phyloP scores from a whole-genome alignment of 2,329 filamentous ascomycete species.

The Cladosporium austrohemisphaericum region DNA sequence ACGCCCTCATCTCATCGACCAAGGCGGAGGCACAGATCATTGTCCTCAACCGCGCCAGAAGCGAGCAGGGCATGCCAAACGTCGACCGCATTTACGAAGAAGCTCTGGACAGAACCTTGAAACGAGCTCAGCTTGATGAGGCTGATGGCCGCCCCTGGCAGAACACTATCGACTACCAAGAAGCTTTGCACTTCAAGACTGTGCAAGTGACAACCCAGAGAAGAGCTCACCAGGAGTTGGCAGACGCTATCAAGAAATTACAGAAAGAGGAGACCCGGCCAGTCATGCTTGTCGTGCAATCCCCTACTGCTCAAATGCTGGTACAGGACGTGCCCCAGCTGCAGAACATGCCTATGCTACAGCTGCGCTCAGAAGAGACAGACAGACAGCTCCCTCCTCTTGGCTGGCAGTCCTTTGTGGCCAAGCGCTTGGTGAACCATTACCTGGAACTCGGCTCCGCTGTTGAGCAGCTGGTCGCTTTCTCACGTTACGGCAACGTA shows the following conservation, averaged over 20 bases:
- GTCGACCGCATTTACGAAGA: conserved; percentile 84
- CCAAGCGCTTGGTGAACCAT: conserved; percentile 78
- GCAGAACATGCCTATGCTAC: conserved; percentile 77
- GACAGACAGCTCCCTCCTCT: conserved; percentile 87
- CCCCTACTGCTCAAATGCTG: conserved; percentile 74
- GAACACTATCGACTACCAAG: conserved; percentile 80
- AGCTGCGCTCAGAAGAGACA: conserved; percentile 73
- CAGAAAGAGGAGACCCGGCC: conserved; percentile 78
- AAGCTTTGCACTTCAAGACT: conserved; percentile 78
- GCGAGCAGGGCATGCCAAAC: conserved; percentile 83
- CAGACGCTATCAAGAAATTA: conserved; percentile 85
- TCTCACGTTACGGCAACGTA: conserved; percentile 88
- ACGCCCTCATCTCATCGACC: conserved; percentile 84
- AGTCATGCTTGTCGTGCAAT: conserved; percentile 83
- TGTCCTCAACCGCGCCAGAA: conserved; percentile 77
- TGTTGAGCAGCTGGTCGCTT: conserved; percentile 80
- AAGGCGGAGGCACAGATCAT: conserved; percentile 78
- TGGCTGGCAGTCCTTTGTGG: conserved; percentile 88
- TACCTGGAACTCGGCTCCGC: conserved; percentile 92
- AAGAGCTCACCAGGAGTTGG: conserved; percentile 83
- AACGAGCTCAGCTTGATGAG: conserved; percentile 56
- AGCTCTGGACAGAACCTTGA: conserved; percentile 45
- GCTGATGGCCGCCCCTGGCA: conserved; percentile 69
- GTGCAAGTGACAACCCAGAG: conserved; percentile 84
- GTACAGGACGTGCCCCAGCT: conserved; percentile 81